phyloP scores from a whole-genome alignment of 1,139 yeast genomes.

The Lodderomyces parapsilosis region DNA sequence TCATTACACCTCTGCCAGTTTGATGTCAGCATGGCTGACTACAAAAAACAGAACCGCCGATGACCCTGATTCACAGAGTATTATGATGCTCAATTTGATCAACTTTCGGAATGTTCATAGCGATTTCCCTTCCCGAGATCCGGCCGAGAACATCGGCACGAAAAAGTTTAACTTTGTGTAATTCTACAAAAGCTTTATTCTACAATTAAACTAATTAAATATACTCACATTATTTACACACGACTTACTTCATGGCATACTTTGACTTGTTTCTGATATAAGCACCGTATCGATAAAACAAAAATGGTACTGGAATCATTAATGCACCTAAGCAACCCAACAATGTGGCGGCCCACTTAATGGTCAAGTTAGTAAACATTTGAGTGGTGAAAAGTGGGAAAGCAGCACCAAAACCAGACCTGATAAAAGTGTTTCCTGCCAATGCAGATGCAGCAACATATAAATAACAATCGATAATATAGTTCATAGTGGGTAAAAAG shows the following conservation, averaged over 20 bases:
- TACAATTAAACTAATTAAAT: too few species aligned
- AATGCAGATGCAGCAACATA: constrained; percentile 81
- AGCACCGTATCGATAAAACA: constrained; percentile 67
- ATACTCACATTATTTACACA: too few species aligned
- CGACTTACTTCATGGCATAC: constrained; percentile 45
- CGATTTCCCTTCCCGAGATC: too few species aligned
- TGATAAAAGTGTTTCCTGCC: constrained; percentile 79
- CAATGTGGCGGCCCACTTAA: constrained; percentile 81
- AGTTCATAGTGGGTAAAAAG: constrained; percentile 75
- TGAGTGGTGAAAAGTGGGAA: constrained; percentile 54
- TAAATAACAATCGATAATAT: constrained; percentile 77
- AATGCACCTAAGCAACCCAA: constrained; percentile 65
- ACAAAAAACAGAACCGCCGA: too few species aligned
- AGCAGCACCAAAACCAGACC: constrained; percentile 57
- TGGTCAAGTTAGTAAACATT: constrained; percentile 74
- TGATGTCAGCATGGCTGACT: too few species aligned
- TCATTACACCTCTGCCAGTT: too few species aligned
- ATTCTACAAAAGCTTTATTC: too few species aligned
- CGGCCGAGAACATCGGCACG: too few species aligned
- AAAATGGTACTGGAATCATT: constrained; percentile 71
- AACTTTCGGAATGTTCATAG: too few species aligned
- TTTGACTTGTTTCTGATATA: constrained; percentile 51
- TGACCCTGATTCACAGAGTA: too few species aligned
- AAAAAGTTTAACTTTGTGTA: too few species aligned
- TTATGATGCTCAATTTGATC: too few species aligned